Conservation (phyloP, 257 asterid genomes). For the Solanum piurae region DNA sequence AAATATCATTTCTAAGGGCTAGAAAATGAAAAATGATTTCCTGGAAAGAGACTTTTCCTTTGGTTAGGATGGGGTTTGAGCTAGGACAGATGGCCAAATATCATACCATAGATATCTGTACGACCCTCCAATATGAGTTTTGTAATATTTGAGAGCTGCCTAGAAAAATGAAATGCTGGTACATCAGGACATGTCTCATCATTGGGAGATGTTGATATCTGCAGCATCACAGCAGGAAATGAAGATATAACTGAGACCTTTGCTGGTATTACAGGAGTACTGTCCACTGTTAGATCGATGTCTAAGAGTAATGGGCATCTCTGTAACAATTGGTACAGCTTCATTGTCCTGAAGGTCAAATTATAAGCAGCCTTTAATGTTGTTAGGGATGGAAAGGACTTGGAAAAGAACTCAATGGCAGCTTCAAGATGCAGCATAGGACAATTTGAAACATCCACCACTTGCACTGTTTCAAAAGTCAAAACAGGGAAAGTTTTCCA, state of each 20-base stretch:
- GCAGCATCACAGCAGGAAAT: slow-evolving; percentile 16
- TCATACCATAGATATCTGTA: slow-evolving; percentile 58
- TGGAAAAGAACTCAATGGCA: slow-evolving; percentile 43
- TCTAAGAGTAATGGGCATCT: slow-evolving; percentile 42
- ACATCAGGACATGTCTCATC: slow-evolving; percentile 5
- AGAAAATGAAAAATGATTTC: neutral
- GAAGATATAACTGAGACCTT: slow-evolving; percentile 39
- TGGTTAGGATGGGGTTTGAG: neutral
- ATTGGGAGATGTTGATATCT: slow-evolving; percentile 10
- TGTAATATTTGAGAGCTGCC: slow-evolving; percentile 31
- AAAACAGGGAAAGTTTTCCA: slow-evolving; percentile 22
- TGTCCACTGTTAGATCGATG: slow-evolving; percentile 62
- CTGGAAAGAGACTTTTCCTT: neutral
- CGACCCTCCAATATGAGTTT: slow-evolving; percentile 74
- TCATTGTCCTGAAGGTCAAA: slow-evolving; percentile 29
- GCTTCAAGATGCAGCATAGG: slow-evolving; percentile 52
- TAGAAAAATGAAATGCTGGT: slow-evolving; percentile 10
- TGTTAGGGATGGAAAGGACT: slow-evolving; percentile 66
- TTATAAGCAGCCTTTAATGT: slow-evolving; percentile 56
- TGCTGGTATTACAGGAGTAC: slow-evolving; percentile 51
- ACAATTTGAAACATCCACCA: slow-evolving; percentile 75
- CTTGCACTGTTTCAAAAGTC: slow-evolving; percentile 59
- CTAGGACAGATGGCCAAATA: neutral
- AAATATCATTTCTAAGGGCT: neutral
- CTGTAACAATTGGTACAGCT: slow-evolving; percentile 37